phyloP scores from a whole-genome alignment of 371 early-diverging fungal genomes.

The Syncephalastrum sp. region DNA sequence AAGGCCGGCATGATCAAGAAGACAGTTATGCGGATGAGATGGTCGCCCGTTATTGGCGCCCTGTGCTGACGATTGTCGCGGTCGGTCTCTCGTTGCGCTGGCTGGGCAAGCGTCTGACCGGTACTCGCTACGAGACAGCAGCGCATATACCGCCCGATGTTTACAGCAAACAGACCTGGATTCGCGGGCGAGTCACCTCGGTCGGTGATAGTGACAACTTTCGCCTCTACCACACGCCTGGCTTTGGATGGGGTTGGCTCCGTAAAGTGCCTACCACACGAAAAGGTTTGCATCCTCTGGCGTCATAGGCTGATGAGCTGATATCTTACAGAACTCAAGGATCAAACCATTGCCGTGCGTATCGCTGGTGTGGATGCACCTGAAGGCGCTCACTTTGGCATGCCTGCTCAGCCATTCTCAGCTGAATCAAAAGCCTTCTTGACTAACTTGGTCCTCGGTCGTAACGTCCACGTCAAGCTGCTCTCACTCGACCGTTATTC shows the following conservation, averaged over 20 bases:
- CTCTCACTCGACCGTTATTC: conserved; percentile 66
- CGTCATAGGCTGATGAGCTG: not conserved
- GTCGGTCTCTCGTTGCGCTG: too few species aligned
- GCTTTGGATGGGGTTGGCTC: conserved; percentile 59
- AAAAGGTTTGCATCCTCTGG: conserved; percentile 25
- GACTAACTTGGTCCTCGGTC: conserved; percentile 42
- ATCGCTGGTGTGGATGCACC: conserved; percentile 83
- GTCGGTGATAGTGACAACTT: conserved; percentile 68
- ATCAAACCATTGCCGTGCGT: conserved; percentile 64
- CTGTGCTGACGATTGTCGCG: too few species aligned
- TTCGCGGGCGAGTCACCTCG: conserved; percentile 52
- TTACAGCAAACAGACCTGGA: conserved; percentile 26
- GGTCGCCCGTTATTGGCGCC: too few species aligned
- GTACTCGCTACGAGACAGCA: conserved; percentile 43
- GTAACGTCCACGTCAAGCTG: conserved; percentile 52
- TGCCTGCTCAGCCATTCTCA: conserved; percentile 69
- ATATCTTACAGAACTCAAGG: conserved; percentile 43
- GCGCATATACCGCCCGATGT: conserved; percentile 54
- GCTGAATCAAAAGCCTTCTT: conserved; percentile 63
- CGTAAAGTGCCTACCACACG: conserved; percentile 43
- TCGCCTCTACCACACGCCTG: conserved; percentile 62
- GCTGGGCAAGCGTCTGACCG: conserved; percentile 16
- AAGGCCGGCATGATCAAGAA: too few species aligned
- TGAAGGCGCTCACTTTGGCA: conserved; percentile 73
- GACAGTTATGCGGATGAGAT: too few species aligned